Evolutionary conservation across 768 basidiomycete genomes (phyloP).

Genomic region (Tephrocybe sp.): DNA sequence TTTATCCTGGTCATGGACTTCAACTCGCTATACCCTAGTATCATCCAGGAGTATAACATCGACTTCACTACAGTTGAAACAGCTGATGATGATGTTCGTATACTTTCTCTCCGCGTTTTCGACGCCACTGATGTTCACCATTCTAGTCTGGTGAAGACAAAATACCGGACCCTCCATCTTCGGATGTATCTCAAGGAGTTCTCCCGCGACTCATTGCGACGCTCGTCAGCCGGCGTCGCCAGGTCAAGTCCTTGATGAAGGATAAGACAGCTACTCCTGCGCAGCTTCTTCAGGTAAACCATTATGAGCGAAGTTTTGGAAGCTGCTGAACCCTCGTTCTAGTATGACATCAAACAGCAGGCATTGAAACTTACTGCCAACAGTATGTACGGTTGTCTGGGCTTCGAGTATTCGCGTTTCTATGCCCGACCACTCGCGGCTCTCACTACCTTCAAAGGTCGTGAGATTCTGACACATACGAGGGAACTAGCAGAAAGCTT

Average conservation of each 20-base stretch:
- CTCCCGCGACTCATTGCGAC: constrained; percentile 98
- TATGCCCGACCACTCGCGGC: constrained; percentile 97
- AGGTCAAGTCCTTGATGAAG: constrained; percentile 95
- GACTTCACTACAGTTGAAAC: constrained; percentile 96
- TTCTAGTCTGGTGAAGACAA: constrained; percentile 64
- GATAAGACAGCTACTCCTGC: constrained; percentile 69
- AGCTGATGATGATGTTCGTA: constrained; percentile 49
- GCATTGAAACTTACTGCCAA: constrained; percentile 98
- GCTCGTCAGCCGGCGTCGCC: constrained; percentile 83
- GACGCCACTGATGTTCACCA: constrained; percentile 1
- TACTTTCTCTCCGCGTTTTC: background rate
- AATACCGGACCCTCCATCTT: constrained; percentile 83
- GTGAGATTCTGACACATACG: constrained; percentile 94
- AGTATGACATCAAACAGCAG: constrained; percentile 98
- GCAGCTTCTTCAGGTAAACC: constrained; percentile 74
- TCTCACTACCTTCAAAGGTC: constrained; percentile 95
- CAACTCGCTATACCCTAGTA: constrained; percentile 98
- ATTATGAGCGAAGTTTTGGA: background rate
- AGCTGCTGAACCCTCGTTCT: background rate
- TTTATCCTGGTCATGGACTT: constrained; percentile 99
- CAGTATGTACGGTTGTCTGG: constrained; percentile 99
- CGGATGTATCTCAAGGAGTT: constrained; percentile 76
- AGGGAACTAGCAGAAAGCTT: constrained; percentile 89
- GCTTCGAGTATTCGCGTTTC: constrained; percentile 95
- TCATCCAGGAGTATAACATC: constrained; percentile 99